phyloP scores from a whole-genome alignment of 73 alveolate genomes.

The Durusdinium trenchii region DNA sequence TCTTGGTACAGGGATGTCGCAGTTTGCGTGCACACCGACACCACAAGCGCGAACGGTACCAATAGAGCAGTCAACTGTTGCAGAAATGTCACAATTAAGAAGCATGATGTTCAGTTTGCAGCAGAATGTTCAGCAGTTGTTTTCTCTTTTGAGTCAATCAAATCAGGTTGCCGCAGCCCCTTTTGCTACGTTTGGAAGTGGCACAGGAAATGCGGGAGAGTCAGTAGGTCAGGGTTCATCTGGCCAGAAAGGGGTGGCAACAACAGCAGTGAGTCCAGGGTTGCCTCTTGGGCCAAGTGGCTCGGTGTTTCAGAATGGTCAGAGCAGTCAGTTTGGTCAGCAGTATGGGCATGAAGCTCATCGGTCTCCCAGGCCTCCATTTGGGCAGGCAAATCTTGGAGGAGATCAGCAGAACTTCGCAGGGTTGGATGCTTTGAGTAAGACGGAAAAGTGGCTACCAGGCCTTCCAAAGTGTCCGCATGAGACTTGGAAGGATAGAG shows the following conservation, averaged over 20 bases:
- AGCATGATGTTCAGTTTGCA: not conserved
- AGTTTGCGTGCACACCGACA: no score
- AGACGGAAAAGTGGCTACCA: slow-evolving; percentile 26
- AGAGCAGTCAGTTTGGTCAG: not conserved
- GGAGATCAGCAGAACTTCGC: not conserved
- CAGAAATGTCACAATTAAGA: not conserved
- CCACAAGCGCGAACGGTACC: not conserved
- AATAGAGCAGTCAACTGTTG: not conserved
- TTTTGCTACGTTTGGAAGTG: no score
- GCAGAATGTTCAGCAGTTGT: not conserved
- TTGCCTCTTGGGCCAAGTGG: not conserved
- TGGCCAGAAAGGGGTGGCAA: not conserved
- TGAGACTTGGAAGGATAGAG: not conserved
- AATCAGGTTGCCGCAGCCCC: no score
- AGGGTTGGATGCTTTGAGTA: not conserved
- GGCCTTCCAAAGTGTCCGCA: not conserved
- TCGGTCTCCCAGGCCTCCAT: not conserved
- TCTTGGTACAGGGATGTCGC: no score
- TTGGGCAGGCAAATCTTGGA: not conserved
- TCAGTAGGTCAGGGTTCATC: not conserved
- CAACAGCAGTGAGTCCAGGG: not conserved
- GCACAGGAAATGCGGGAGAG: not conserved
- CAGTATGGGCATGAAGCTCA: not conserved
- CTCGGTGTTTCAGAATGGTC: not conserved
- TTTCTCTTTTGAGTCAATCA: not conserved